Base-by-base conservation (phyloP, 495 filamentous ascomycete genomes). In the Physcia stellaris region DNA sequence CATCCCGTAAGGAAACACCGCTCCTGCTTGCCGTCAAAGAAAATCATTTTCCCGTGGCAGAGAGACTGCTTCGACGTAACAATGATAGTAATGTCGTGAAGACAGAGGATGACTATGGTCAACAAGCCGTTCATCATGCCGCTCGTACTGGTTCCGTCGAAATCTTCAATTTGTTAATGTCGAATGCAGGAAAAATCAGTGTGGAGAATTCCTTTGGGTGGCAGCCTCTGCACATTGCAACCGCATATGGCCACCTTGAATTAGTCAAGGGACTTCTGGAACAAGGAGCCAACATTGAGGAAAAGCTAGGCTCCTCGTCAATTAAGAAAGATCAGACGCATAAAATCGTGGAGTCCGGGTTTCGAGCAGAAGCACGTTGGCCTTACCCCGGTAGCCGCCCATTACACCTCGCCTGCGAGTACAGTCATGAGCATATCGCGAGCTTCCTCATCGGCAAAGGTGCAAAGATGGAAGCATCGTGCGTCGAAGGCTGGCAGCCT, bases 341-440 rank as follows among this genome's bases (percentile, higher is more conserved):
- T 30, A 31, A 28, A 6, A 37, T 52, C 4, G 50, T 52, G 4
- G 37, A 50, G 22, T 28, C 41, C 37, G 52, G 52, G 11, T 53
- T 51, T 34, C 49, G 50, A 47, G 50, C 50, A 9, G 52, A 55
- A 30, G 46, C 51, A 20, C 39, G 42, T n/a, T 53, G 52, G 51
- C 52, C 49, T 4, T 47, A 51, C 17, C 29, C 50, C 1, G 51
- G 48, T 12, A 42, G 47, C 32, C 43, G 51, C 21, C 47, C 50
- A 4, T 32, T 53, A 11, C 50, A 55, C 23, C 38, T 55, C 1
- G 50, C 52, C 7, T 33, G 44, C 9, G 52, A 55, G 29, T 55
- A 41, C 22, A 45, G 45, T 1, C 41, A 48, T n/a, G 45, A 46
- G 16, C 45, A 53, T 1, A 35, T 51, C 19, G 48, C 50, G n/a